Percentiles rank a stretch among this genome's conserved stretches.
Conservation (phyloP, 1,284 basidiomycete species). For the Cutaneotrichosporon sp. region DNA sequence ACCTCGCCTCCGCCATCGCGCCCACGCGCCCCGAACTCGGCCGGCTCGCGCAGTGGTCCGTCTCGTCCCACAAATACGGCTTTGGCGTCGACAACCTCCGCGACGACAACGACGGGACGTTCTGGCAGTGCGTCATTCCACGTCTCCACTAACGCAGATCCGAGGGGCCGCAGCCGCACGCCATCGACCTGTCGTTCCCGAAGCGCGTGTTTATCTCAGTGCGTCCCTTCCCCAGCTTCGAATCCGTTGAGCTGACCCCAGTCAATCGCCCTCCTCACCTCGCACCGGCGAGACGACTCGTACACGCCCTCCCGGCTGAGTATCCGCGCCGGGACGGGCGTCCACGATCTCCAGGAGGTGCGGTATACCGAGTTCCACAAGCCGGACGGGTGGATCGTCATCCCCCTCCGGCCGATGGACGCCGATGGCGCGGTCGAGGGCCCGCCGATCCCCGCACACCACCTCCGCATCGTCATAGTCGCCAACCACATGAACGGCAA, state of each 20-base stretch:
- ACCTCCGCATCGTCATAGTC: slow-evolving; percentile 85
- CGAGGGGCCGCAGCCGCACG: slow-evolving; percentile 96
- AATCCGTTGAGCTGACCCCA: slow-evolving; percentile 59
- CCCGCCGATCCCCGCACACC: slow-evolving; percentile 82
- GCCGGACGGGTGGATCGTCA: slow-evolving; percentile 93
- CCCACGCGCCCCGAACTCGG: slow-evolving; percentile 40
- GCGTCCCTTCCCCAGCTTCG: too few species aligned
- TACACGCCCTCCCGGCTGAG: slow-evolving; percentile 93
- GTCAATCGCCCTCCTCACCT: slow-evolving; percentile 90
- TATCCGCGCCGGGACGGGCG: slow-evolving; percentile 87
- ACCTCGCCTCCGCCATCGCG: not conserved
- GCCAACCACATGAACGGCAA: slow-evolving; percentile 98
- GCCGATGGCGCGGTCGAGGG: slow-evolving; percentile 66
- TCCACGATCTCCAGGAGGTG: slow-evolving; percentile 85
- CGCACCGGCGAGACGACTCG: slow-evolving; percentile 87
- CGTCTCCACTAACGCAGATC: slow-evolving; percentile 62
- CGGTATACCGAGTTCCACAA: slow-evolving; percentile 76
- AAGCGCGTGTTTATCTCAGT: slow-evolving; percentile 88
- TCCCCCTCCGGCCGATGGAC: slow-evolving; percentile 78
- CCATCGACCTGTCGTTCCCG: slow-evolving; percentile 91
- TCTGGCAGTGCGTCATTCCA: slow-evolving; percentile 82
- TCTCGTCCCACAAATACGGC: slow-evolving; percentile 94
- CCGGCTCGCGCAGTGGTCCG: slow-evolving; percentile 86
- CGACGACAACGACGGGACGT: slow-evolving; percentile 85
- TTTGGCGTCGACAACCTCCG: slow-evolving; percentile 91